phyloP scores from a whole-genome alignment of 2,329 filamentous ascomycete genomes.

The Graphium sp. region DNA sequence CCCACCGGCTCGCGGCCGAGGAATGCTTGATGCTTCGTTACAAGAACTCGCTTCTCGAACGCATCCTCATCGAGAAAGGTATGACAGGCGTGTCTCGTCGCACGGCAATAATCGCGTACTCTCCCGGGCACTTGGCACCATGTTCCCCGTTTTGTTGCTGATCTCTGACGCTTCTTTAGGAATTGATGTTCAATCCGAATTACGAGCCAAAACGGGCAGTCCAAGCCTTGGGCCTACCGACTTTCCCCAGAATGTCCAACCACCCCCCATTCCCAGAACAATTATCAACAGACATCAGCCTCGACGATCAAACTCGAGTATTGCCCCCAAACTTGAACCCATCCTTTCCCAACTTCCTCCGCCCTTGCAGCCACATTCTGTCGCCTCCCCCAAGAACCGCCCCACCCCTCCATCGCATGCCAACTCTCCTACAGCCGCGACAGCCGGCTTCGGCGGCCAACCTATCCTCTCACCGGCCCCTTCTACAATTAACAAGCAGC shows the following conservation, averaged over 20 bases:
- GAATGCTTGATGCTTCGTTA: constrained; percentile 97
- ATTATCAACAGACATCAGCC: constrained; percentile 66
- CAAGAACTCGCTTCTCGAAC: constrained; percentile 91
- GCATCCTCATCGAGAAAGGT: constrained; percentile 95
- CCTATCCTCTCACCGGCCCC: constrained; percentile 19
- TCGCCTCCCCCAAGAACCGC: constrained; percentile 50
- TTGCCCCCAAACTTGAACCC: constrained; percentile 57
- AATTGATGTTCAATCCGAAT: constrained; percentile 92
- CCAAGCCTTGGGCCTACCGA: constrained; percentile 59
- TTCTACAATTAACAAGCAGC: constrained; percentile 1
- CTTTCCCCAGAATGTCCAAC: constrained; percentile 52
- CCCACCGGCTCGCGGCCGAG: constrained; percentile 84
- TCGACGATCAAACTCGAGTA: constrained; percentile 54
- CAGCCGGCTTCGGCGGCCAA: constrained; percentile 20
- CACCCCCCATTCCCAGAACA: constrained; percentile 62
- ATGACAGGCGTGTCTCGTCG: constrained; percentile 8
- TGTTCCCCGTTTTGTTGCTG: neutral
- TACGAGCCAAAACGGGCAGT: constrained; percentile 82
- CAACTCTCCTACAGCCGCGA: constrained; percentile 34
- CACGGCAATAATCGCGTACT: neutral
- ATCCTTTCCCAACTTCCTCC: constrained; percentile 26
- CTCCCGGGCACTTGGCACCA: neutral
- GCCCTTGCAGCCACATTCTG: constrained; percentile 33
- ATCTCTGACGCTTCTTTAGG: constrained; percentile 28
- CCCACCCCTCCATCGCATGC: constrained; percentile 70